Conservation (phyloP, 805 yeast species). For the Cyberlindnera japonica region DNA sequence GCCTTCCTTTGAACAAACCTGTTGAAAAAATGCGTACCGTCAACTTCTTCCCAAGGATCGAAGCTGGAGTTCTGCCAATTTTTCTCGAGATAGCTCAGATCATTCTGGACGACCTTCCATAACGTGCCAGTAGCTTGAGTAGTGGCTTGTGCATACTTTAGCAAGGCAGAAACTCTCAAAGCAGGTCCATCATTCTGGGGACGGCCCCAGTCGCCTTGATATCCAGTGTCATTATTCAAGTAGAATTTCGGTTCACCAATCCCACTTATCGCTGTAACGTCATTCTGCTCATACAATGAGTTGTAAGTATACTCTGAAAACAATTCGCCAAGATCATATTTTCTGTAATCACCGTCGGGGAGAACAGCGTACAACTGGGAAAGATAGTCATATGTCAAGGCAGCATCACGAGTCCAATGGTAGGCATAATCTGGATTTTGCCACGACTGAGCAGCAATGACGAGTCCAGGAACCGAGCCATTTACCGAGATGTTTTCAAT, state of each 20-base stretch:
- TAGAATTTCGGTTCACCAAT: slow-evolving; percentile 8
- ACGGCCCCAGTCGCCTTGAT: slow-evolving; percentile 4
- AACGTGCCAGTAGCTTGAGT: not conserved
- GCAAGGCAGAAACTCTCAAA: slow-evolving; percentile 4
- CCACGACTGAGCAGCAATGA: slow-evolving; percentile 5
- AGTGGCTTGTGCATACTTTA: not conserved
- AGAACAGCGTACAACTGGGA: slow-evolving; percentile 1
- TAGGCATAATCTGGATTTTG: slow-evolving; percentile 3
- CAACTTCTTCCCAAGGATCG: slow-evolving; percentile 8
- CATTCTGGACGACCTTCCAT: slow-evolving; percentile 3
- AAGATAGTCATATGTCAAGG: not conserved
- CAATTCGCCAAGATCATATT: not conserved
- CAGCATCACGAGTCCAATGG: slow-evolving; percentile 9
- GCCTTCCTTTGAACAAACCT: slow-evolving; percentile 6
- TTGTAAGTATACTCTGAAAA: not conserved
- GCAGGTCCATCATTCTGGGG: slow-evolving; percentile 9
- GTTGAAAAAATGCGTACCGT: slow-evolving; percentile 7
- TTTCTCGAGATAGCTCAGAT: slow-evolving; percentile 1
- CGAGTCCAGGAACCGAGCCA: slow-evolving; percentile 4
- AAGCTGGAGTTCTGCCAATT: not conserved
- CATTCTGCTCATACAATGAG: slow-evolving; percentile 1
- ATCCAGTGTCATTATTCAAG: slow-evolving; percentile 2
- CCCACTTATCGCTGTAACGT: slow-evolving; percentile 3
- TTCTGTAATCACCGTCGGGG: not conserved
- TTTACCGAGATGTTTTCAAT: slow-evolving; percentile 6